Evolutionary conservation across 192 early-diverging fungal species (phyloP), one percentile per base, ranked within the genome.

Genomic region (Chytriomyces hyalinus): DNA sequence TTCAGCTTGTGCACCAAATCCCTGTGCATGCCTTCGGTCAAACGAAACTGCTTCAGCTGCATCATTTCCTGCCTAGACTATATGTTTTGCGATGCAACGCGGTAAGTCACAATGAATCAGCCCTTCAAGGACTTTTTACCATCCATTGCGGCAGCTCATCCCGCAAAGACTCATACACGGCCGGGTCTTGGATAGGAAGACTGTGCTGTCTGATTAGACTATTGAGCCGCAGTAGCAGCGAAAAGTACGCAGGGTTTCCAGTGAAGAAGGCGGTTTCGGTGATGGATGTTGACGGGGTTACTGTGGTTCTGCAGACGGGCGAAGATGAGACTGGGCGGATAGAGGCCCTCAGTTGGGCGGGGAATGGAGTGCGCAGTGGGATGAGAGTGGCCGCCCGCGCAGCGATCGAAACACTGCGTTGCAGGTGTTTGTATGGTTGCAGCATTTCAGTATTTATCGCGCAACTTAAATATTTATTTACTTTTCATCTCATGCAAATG

Each of bases 221-320:
- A 78, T 93, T 91, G 22, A 95, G 68, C 3, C 87, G 86, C 47
- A 92, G 88, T 9, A 96, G 67, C n/a, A 91, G 80, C 46, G 92
- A 88, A 78, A 91, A 91, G 85, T 93, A 96, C 57, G 84, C 82
- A 50, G 90, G 91, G 83, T 94, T 95, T 0, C 92, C 91, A 45
- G 94, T 96, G 77, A 98, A 98, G 84, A 95, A 98, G 8, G 94
- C 93, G 0, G 92, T 81, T 9, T 93, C 90, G 43, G 79, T 81
- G n/a, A 92, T 92, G 46, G 75, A 15, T 9, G 49, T 48, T 70
- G 68, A 46, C 66, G 9, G 17, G 66, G 46, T 24, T 46, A 47
- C 15, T 57, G 20, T 13, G 53, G 1, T 57, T 20, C 15, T 57
- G 13, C 53, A 57, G 15, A 20, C 53, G 15, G 15, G 53, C 53